A percentile compares a stretch with the other conserved stretches of the same genome.
These are phyloP conservation scores for Butyriboletus loyo DNA, from an alignment of 768 basidiomycete genomes.

Conservation along the genomic window DNA sequence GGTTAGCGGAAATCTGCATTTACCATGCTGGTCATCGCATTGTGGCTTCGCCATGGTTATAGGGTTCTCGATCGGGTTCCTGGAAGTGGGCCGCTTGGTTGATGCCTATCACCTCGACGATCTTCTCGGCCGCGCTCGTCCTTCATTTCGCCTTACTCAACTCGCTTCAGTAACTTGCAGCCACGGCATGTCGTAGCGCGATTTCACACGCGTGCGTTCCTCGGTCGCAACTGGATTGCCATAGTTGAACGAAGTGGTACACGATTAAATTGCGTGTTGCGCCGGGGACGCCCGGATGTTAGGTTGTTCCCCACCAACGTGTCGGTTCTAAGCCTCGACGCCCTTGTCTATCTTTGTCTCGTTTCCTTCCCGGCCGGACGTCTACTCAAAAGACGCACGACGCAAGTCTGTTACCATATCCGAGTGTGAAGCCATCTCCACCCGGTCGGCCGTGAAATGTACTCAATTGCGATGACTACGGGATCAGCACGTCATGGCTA, in stretches of 20 bases:
- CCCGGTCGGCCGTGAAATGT: not conserved
- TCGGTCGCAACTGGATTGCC: slow-evolving; percentile 6
- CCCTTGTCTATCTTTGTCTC: slow-evolving; percentile 1
- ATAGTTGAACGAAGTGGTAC: not conserved
- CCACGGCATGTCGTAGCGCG: not conserved
- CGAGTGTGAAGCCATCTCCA: not conserved
- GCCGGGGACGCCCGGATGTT: not conserved
- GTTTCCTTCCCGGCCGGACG: not conserved
- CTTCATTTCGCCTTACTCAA: not conserved
- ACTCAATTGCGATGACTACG: slow-evolving; percentile 16
- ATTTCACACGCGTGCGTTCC: not conserved
- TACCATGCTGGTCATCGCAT: not conserved
- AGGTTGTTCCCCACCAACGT: not conserved
- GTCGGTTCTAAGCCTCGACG: slow-evolving; percentile 11
- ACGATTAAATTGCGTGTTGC: not conserved
- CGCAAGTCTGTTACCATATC: slow-evolving; percentile 11
- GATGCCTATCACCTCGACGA: slow-evolving; percentile 4
- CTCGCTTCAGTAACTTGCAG: slow-evolving; percentile 4
- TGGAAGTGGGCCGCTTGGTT: not conserved
- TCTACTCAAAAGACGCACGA: not conserved
- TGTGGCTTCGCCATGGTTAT: not conserved
- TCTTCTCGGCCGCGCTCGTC: not conserved
- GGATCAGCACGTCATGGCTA: slow-evolving; percentile 1
- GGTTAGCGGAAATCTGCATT: slow-evolving; percentile 1
- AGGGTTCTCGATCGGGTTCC: slow-evolving; percentile 2